These are phyloP conservation scores for Aspergillus proliferans DNA, from an alignment of 2,329 filamentous ascomycete genomes.

Conservation along the genomic window DNA sequence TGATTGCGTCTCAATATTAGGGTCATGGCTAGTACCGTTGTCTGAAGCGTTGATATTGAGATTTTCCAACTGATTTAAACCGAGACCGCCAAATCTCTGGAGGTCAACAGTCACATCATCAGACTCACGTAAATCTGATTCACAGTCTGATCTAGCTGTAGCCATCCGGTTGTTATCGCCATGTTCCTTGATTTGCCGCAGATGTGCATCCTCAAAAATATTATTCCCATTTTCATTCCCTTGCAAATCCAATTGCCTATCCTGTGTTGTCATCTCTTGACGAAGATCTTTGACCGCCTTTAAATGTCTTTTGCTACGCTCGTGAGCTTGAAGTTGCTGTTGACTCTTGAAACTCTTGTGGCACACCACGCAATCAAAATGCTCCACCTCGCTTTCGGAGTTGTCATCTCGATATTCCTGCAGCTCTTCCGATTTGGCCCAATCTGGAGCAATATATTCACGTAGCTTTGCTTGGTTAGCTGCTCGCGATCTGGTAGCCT, in stretches of 20 bases:
- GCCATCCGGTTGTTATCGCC: not conserved
- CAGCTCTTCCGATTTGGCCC: slow-evolving; percentile 59
- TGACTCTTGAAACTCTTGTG: slow-evolving; percentile 75
- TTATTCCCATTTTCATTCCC: not conserved
- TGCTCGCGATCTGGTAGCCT: slow-evolving; percentile 75
- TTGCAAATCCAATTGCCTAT: slow-evolving; percentile 44
- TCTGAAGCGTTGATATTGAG: slow-evolving; percentile 1
- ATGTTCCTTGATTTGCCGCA: not conserved
- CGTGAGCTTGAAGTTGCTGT: slow-evolving; percentile 83
- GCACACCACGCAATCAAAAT: slow-evolving; percentile 59
- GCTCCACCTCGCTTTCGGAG: slow-evolving; percentile 45
- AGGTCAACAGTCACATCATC: not conserved
- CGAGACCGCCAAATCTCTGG: not conserved
- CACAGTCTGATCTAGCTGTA: not conserved
- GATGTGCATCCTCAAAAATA: not conserved
- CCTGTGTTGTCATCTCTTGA: slow-evolving; percentile 77
- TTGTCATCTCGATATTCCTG: slow-evolving; percentile 46
- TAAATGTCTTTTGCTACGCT: slow-evolving; percentile 92
- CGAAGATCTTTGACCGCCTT: slow-evolving; percentile 78
- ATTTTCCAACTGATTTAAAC: not conserved
- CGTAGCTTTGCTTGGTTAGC: slow-evolving; percentile 70
- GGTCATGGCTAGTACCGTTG: slow-evolving; percentile 38
- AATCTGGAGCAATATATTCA: slow-evolving; percentile 61
- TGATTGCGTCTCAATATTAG: slow-evolving; percentile 10
- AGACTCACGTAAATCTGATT: not conserved